Base-by-base conservation (phyloP, 164 flowering plant species). In the Hamamelis virginiana region DNA sequence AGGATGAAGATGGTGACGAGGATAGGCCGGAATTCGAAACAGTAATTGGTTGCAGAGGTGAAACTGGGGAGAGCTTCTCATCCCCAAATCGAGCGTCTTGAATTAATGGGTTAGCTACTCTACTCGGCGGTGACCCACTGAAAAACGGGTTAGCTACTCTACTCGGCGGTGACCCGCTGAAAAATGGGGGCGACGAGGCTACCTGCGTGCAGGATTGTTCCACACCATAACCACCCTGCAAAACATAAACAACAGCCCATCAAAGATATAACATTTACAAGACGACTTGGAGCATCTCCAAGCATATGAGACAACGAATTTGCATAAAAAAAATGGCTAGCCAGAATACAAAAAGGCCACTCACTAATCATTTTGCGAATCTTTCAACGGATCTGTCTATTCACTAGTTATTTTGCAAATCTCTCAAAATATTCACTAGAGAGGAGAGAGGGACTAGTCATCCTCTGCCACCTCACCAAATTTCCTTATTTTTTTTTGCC, bases 121-220 rank as follows among this genome's bases (percentile, higher is more conserved):
- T 81, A 78, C 90, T 81, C 69, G 93, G 93, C 74, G 92, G 90
- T 58, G 92, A 88, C 84, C 90, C 92, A 48, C 83, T 75, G 72
- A n/a, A n/a, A n/a, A 86, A 62, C 65, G 93, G 93, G 85, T 89
- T 88, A 73, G 90, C 75, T 56, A 84, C 89, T 85, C 93, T 81
- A 78, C 90, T 81, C 69, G 93, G 93, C 74, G 92, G 90, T 58
- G 92, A 88, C 84, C 90, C 92, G 46, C 83, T 75, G 72, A 80
- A 88, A 88, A 78, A 88, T 23, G 85, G 90, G 80, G 89, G 92
- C 78, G 90, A 79, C 88, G 85, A 82, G 72, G 80, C 86, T 56
- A 78, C 60, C 22, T 76, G 86, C 10, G 71, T 10, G 50, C 57
- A 56, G 13, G 76, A n/a, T 68, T 78, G 86, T 63, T 85, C 85